Base-by-base conservation (phyloP, 306 rosid species). In the Trifolium dubium region DNA sequence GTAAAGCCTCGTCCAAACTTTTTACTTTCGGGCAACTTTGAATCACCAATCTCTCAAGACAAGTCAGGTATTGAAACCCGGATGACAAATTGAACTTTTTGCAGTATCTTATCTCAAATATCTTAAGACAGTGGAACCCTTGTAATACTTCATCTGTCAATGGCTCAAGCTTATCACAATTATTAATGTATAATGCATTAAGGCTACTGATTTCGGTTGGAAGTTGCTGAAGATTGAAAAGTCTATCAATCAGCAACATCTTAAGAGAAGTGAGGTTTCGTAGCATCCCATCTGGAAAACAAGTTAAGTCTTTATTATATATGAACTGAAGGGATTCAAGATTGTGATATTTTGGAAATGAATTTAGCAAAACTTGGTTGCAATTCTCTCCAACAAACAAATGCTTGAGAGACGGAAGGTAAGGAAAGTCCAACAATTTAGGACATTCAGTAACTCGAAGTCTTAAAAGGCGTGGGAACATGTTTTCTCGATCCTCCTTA, bases 1-100 rank as follows among this genome's bases (percentile, higher is more conserved):
- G 60, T 37, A 81, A 75, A 63, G 69, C 69, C 18, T 63, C 77
- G 14, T 32, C 39, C 0, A 81, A 28, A 17, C 31, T 74, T n/a
- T 59, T 10, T 2, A 71, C 71, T 2, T 47, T 17, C 0, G 29
- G 13, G 15, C 34, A 68, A 0, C 8, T 0, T 0, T 1, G 3
- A 55, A 75, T 55, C 0, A 0, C 0, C 31, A 75, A 44, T 1
- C 1, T 9, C 66, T 70, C 35, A 8, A 81, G 74, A 34, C 51
- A 8, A 8, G 67, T 53, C 3, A 71, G 77, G 63, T 13, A 10
- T 12, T 29, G 65, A 56, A 76, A 70, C 28, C 51, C 58, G 8
- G 37, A n/a, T 0, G 69, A 64, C 0, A 71, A 2, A 1, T 55
- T 55, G 67, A 79, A 79, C 34, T 12, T 23, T 0, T 1, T 0